Percentiles rank a stretch among this genome's conserved stretches.
These are phyloP conservation scores for Alternaria arborescens DNA, from an alignment of 2,329 filamentous ascomycete species.

Conservation along the genomic window DNA sequence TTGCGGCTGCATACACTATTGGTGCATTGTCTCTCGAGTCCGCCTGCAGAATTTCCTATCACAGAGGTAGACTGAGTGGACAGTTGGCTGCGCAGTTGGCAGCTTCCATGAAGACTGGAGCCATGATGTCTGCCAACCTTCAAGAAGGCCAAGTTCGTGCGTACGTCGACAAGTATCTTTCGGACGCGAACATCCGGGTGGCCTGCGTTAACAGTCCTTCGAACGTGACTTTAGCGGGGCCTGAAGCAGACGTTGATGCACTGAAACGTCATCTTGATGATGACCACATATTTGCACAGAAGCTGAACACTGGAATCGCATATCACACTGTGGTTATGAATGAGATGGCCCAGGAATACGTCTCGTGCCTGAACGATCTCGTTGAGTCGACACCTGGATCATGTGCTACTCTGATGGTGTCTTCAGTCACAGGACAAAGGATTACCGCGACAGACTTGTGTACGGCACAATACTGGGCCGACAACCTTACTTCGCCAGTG, in stretches of 20 bases:
- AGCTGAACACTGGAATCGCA: not conserved
- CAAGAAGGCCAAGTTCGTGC: too few relatives aligned
- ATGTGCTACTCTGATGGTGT: too few relatives aligned
- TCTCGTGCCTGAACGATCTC: too few relatives aligned
- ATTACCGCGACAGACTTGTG: too few relatives aligned
- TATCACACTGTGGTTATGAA: conserved; percentile 3
- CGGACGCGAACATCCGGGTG: not conserved
- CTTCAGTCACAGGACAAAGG: too few relatives aligned
- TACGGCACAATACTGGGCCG: conserved; percentile 37
- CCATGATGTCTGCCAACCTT: too few relatives aligned
- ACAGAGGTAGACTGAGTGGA: not conserved
- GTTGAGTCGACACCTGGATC: too few relatives aligned
- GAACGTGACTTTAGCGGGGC: conserved; percentile 54
- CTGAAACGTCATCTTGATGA: not conserved
- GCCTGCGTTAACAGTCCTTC: conserved; percentile 14
- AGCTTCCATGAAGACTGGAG: too few relatives aligned
- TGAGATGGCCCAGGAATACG: not conserved
- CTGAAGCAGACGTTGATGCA: conserved; percentile 16
- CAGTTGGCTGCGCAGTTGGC: not conserved
- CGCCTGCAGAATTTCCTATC: not conserved
- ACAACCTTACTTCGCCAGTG: conserved; percentile 50
- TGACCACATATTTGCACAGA: not conserved
- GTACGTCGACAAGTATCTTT: too few relatives aligned
- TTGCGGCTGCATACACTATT: conserved; percentile 36
- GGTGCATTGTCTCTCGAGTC: conserved; percentile 11